Evolutionary conservation across 1,284 basidiomycete genomes (phyloP).

Genomic region (Sporisorium graminicola): DNA sequence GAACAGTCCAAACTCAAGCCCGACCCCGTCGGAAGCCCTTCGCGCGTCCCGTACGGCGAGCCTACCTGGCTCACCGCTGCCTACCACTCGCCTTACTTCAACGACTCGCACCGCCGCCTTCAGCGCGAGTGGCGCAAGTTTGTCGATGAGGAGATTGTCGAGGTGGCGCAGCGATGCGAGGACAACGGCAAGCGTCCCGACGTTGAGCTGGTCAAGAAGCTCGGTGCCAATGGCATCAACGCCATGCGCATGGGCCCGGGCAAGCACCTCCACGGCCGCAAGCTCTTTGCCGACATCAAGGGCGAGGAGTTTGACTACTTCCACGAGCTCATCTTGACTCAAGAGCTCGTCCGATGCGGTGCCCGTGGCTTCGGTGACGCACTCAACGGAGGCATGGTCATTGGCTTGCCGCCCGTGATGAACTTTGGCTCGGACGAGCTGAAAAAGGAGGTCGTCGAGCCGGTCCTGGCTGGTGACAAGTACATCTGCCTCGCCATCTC

Average conservation of each 20-base stretch:
- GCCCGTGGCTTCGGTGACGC: conserved; percentile 74
- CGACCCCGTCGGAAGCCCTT: conserved; percentile 59
- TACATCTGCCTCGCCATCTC: conserved; percentile 85
- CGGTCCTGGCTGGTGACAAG: conserved; percentile 84
- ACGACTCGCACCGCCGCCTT: conserved; percentile 69
- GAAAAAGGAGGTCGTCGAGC: conserved; percentile 82
- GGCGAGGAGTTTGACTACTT: conserved; percentile 90
- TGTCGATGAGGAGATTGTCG: conserved; percentile 86
- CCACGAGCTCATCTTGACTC: conserved; percentile 83
- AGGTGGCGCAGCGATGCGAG: conserved; percentile 83
- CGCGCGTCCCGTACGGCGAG: conserved; percentile 69
- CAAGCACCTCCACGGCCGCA: conserved; percentile 83
- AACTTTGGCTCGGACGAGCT: conserved; percentile 85
- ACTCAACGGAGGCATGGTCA: conserved; percentile 71
- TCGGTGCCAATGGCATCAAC: conserved; percentile 67
- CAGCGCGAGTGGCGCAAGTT: conserved; percentile 69
- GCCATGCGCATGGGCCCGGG: conserved; percentile 76
- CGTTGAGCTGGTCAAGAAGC: conserved; percentile 71
- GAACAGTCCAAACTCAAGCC: conserved; percentile 64
- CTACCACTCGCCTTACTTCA: conserved; percentile 70
- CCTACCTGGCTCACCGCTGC: conserved; percentile 60
- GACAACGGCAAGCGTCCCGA: conserved; percentile 80
- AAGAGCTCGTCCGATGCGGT: conserved; percentile 83
- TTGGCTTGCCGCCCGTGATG: conserved; percentile 73
- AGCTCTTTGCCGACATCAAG: conserved; percentile 84